Base-by-base conservation (phyloP, 2,329 filamentous ascomycete genomes). In the Lachnellula arida region DNA sequence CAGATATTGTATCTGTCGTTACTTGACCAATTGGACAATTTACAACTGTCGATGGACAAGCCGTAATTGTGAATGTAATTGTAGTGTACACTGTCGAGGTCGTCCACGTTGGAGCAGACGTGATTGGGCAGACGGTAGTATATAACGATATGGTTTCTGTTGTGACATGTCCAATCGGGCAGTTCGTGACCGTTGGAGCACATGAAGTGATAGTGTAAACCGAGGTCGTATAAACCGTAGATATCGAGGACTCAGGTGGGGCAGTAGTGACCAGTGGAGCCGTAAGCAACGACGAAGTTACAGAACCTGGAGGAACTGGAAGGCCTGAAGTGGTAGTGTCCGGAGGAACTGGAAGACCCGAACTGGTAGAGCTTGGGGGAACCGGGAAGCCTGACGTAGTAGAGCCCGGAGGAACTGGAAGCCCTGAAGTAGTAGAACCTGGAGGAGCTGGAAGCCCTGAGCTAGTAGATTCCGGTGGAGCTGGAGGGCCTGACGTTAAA, bases 1-100 rank as follows among this genome's bases (percentile, higher is more conserved):
- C 48, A 44, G 62, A 55, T 44, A 70, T 64, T n/a, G 58, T 63
- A 19, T 68, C 60, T 25, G 66, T 71, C 4, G 67, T 66, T 37
- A 71, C 63, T 15, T 60, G 59, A 15, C 66, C 65, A 12, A 57
- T 14, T 4, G 55, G 54, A 34, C 56, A 59, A 25, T 53, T 37
- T 19, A 37, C 54, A 3, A 51, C 42, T 19, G 44, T 51, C n/a
- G 51, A 11, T 5, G 53, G 50, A 25, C 58, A 60, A 15, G 49
- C 44, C 2, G 58, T 59, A 17, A 60, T 49, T 3, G 58, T 60
- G 17, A 51, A 59, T 0, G 46, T 53, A 3, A 54, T 51, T 3
- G 59, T 57, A 3, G 54, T 57, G 19, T 55, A 55, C 15, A 57
- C 50, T 4, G 59, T 61, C 3, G 53, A 54, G n/a, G 54, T 61